These are phyloP conservation scores for Gracilaria domingensis DNA, from an alignment of 23 red algal genomes.

Conservation along the genomic window DNA sequence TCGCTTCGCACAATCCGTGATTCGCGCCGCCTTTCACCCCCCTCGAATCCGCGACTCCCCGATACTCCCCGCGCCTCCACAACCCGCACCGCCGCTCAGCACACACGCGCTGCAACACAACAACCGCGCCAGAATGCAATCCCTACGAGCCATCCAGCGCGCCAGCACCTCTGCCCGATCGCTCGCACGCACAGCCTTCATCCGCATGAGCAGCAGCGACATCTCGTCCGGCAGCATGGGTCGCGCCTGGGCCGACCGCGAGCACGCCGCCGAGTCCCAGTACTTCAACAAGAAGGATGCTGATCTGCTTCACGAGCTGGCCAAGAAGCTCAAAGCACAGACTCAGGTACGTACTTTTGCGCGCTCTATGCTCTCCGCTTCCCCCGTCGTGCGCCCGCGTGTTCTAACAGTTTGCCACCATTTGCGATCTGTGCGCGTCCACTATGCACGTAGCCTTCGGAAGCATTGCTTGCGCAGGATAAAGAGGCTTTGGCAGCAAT, in stretches of 20 bases:
- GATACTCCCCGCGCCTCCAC: no score
- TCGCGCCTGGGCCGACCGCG: constrained; percentile 60
- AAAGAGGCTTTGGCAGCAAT: constrained; percentile 31
- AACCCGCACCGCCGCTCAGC: no score
- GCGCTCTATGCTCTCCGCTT: background rate
- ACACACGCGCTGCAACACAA: no score
- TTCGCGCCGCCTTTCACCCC: background rate
- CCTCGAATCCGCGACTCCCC: background rate
- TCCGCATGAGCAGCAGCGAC: constrained; percentile 45
- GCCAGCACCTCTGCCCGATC: background rate
- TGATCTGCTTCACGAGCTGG: constrained; percentile 62
- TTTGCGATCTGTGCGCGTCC: background rate
- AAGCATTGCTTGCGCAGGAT: constrained; percentile 28
- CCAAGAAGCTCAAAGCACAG: constrained; percentile 61
- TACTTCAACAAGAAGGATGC: constrained; percentile 78
- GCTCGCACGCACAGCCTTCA: background rate
- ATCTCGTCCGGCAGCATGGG: constrained; percentile 67
- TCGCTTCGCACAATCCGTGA: background rate
- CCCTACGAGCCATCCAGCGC: constrained; percentile 47
- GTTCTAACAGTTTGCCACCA: background rate
- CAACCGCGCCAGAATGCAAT: constrained; percentile 43
- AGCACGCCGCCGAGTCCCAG: constrained; percentile 63
- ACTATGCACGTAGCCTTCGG: constrained; percentile 23
- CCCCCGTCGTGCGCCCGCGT: background rate
- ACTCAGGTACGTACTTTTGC: constrained; percentile 25